A percentile compares a stretch with the other conserved stretches of the same genome.
phyloP scores from a whole-genome alignment of 2,329 filamentous ascomycete species.

The Diaporthe capsici region DNA sequence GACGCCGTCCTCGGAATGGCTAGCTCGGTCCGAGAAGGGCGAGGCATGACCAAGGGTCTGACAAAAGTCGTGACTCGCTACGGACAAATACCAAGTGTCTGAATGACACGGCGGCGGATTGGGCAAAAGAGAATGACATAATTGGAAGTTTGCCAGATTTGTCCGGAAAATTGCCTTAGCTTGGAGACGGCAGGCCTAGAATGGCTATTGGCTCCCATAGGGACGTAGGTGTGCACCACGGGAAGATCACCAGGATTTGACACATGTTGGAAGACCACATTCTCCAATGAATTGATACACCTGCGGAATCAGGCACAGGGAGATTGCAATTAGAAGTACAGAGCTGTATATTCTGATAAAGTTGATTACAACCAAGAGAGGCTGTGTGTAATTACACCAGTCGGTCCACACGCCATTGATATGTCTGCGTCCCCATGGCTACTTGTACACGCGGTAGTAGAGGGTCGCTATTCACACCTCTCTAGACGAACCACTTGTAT shows the following conservation, averaged over 20 bases:
- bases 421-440: too few relatives aligned
- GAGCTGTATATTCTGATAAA: constrained; percentile 6
- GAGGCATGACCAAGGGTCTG: not conserved
- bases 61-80: constrained; percentile 15
- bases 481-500: constrained; percentile 49
- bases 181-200: not conserved
- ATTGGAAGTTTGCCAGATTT: not conserved
- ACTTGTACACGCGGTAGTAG: not conserved
- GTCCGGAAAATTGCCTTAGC: not conserved
- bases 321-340: not conserved
- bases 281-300: not conserved
- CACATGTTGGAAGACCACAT: too few relatives aligned
- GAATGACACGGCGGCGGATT: not conserved
- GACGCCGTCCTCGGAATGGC: not conserved
- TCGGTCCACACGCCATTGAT: not conserved
- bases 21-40: constrained; percentile 27
- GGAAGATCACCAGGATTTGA: not conserved
- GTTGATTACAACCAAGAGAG: not conserved
- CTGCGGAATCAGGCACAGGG: not conserved
- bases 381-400: not conserved
- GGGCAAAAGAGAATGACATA: too few relatives aligned
- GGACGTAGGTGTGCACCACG: not conserved
- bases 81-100: not conserved
- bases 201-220: not conserved
- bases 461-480: not conserved